These are phyloP conservation scores for Steccherinum ochraceum DNA, from an alignment of 768 basidiomycete species.

Conservation along the genomic window DNA sequence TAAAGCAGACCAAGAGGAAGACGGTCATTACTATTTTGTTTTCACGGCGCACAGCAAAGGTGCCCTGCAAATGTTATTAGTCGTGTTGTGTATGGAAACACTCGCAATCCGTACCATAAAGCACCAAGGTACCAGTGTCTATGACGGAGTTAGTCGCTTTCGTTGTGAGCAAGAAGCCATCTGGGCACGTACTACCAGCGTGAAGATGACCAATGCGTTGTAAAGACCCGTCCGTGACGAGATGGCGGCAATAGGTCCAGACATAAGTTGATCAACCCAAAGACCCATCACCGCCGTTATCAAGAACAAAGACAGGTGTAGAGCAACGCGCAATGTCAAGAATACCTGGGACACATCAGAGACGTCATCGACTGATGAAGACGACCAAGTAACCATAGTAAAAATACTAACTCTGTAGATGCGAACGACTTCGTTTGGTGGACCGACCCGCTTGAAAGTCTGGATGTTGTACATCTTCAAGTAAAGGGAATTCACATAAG, in stretches of 20 bases:
- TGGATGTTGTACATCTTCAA: constrained; percentile 37
- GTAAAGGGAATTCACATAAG: background rate
- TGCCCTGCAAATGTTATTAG: constrained; percentile 45
- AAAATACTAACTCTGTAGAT: constrained; percentile 39
- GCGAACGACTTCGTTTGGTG: constrained; percentile 40
- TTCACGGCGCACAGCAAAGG: constrained; percentile 46
- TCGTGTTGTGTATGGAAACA: too few species aligned
- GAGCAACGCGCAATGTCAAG: constrained; percentile 45
- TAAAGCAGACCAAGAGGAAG: constrained; percentile 37
- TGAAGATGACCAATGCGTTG: constrained; percentile 37
- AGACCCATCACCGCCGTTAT: constrained; percentile 45
- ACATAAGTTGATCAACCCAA: constrained; percentile 49
- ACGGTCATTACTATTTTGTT: constrained; percentile 31
- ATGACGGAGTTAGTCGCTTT: too few species aligned
- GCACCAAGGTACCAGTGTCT: constrained; percentile 50
- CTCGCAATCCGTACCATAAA: constrained; percentile 33
- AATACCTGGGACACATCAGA: constrained; percentile 35
- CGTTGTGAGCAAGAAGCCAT: too few species aligned
- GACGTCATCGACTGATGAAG: too few species aligned
- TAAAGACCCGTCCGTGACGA: constrained; percentile 37
- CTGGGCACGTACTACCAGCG: constrained; percentile 38
- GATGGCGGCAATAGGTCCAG: constrained; percentile 37
- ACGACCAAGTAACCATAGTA: background rate
- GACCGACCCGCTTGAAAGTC: constrained; percentile 47
- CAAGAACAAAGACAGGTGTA: constrained; percentile 50